Evolutionary conservation across 208 protist genomes (phyloP).

Genomic region (Trypanosomatidae sp.): DNA sequence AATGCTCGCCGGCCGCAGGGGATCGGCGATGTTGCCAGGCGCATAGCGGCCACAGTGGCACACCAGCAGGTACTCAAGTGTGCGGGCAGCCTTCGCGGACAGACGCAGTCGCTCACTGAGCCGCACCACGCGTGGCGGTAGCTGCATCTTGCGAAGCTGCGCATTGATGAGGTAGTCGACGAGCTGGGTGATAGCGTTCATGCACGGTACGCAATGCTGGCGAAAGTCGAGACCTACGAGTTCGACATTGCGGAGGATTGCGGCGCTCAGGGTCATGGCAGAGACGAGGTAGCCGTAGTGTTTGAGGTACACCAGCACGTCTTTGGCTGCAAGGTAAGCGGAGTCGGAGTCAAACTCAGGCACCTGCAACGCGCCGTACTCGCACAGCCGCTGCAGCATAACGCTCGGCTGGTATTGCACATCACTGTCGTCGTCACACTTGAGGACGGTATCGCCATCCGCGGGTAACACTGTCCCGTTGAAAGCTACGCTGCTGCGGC

Average conservation of each 20-base stretch:
- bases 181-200: slow-evolving; percentile 24
- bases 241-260: slow-evolving; percentile 28
- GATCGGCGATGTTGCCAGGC: slow-evolving; percentile 9
- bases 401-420: neutral
- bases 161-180: slow-evolving; percentile 27
- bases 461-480: neutral
- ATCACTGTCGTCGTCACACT: neutral
- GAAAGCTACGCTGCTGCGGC: neutral
- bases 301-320: slow-evolving; percentile 38
- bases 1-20: slow-evolving; percentile 46
- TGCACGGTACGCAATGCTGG: slow-evolving; percentile 50
- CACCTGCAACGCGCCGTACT: slow-evolving; percentile 34
- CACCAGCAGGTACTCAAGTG: slow-evolving; percentile 73
- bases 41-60: slow-evolving; percentile 70
- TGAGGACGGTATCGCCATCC: neutral
- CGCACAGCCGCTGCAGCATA: slow-evolving; percentile 25
- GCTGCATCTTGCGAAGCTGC: slow-evolving; percentile 45
- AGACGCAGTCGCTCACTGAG: slow-evolving; percentile 58
- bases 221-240: slow-evolving; percentile 40
- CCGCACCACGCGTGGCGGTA: slow-evolving; percentile 68
- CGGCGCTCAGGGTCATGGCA: slow-evolving; percentile 23
- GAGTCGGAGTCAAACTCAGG: slow-evolving; percentile 56
- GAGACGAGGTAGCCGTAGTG: slow-evolving; percentile 27
- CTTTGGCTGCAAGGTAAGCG: slow-evolving; percentile 63
- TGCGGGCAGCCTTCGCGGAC: slow-evolving; percentile 39